These are phyloP conservation scores for Pseudogymnoascus sp. DNA, from an alignment of 2,329 filamentous ascomycete species.

Conservation along the genomic window DNA sequence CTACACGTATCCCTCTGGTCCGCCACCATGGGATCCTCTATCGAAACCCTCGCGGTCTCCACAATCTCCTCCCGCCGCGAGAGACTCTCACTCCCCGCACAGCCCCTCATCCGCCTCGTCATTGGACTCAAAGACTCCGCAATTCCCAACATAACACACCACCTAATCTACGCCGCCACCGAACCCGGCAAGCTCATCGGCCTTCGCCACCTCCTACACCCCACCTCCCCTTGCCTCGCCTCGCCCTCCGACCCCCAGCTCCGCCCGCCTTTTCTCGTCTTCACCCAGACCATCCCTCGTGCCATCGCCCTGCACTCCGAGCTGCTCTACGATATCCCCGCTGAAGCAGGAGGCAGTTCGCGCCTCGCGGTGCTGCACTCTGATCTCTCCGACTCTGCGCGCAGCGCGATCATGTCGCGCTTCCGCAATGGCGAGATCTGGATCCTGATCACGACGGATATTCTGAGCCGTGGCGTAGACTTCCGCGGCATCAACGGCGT, in stretches of 20 bases:
- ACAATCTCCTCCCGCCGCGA: conserved; percentile 50
- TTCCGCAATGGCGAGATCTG: conserved; percentile 91
- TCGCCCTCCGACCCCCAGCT: conserved; percentile 35
- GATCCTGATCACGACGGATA: conserved; percentile 92
- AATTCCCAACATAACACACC: conserved; percentile 84
- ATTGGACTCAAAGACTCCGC: conserved; percentile 96
- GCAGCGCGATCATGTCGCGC: conserved; percentile 73
- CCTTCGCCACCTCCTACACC: conserved; percentile 80
- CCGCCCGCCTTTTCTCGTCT: conserved; percentile 85
- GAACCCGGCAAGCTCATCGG: conserved; percentile 91
- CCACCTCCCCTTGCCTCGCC: conserved; percentile 49
- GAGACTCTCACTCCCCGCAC: conserved; percentile 27
- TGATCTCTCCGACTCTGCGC: conserved; percentile 65
- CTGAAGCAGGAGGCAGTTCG: conserved; percentile 72
- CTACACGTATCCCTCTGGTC: conserved; percentile 83
- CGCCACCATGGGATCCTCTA: conserved; percentile 90
- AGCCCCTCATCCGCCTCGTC: conserved; percentile 66
- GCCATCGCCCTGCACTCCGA: conserved; percentile 82
- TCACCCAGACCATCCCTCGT: conserved; percentile 90
- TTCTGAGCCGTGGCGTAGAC: conserved; percentile 85
- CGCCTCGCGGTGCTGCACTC: conserved; percentile 88
- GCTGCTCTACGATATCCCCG: conserved; percentile 87
- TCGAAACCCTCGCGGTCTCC: conserved; percentile 69
- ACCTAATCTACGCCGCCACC: conserved; percentile 80
- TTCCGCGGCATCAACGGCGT: conserved; percentile 93